These are phyloP conservation scores for Hymenoscyphus repandus DNA, from an alignment of 2,329 filamentous ascomycete species.

Conservation along the genomic window DNA sequence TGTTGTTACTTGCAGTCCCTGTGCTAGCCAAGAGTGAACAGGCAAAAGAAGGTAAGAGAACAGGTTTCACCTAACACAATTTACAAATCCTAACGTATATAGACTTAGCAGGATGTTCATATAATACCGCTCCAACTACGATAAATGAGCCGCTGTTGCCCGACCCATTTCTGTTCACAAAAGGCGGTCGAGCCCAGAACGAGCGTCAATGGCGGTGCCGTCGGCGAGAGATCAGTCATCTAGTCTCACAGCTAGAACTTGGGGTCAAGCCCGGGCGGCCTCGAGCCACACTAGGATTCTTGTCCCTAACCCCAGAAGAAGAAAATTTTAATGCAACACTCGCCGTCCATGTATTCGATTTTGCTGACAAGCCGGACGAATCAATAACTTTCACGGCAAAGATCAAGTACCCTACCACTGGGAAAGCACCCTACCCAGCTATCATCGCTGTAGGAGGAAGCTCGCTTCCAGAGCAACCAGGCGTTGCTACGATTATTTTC, in stretches of 20 bases:
- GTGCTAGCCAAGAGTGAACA: neutral
- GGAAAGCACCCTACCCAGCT: conserved; percentile 42
- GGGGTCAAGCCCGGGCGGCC: conserved; percentile 42
- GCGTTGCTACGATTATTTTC: conserved; percentile 42
- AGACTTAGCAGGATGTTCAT: neutral
- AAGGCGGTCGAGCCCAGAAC: conserved; percentile 37
- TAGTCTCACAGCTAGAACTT: conserved; percentile 45
- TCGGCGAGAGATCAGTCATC: conserved; percentile 41
- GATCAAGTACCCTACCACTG: conserved; percentile 35
- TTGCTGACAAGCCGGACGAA: conserved; percentile 34
- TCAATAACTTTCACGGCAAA: conserved; percentile 38
- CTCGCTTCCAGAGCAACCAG: conserved; percentile 46
- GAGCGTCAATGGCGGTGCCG: conserved; percentile 44
- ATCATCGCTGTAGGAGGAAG: conserved; percentile 51
- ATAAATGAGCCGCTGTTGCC: conserved; percentile 7
- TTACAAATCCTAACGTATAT: neutral
- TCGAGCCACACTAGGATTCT: conserved; percentile 39
- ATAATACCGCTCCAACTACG: neutral
- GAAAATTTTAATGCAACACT: conserved; percentile 35
- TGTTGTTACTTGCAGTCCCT: neutral
- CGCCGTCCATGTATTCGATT: conserved; percentile 15
- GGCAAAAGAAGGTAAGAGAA: neutral
- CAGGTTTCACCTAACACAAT: neutral
- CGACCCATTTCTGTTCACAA: conserved; percentile 9
- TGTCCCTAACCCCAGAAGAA: conserved; percentile 21